Evolutionary conservation across 352 stramenopile species (phyloP).

Genomic region (Phytophthora vignae): DNA sequence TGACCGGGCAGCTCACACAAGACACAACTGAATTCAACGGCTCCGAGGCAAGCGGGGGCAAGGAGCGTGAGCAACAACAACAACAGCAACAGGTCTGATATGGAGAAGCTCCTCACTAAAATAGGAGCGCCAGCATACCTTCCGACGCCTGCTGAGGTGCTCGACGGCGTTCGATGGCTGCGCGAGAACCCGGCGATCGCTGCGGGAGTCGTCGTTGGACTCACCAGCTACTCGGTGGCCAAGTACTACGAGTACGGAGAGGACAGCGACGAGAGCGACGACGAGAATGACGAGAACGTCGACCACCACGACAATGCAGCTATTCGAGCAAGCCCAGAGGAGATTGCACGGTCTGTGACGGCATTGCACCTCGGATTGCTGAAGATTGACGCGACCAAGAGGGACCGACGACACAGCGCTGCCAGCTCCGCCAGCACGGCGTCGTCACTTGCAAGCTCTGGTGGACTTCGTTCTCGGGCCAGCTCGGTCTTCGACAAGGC

Average conservation of each 20-base stretch:
- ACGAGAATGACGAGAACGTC: conserved; percentile 29
- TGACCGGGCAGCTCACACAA: background rate
- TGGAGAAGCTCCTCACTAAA: conserved; percentile 53
- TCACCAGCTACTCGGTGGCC: conserved; percentile 75
- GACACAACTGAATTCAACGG: conserved; percentile 40
- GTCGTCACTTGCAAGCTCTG: conserved; percentile 38
- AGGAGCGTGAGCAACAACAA: background rate
- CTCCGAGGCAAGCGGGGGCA: conserved; percentile 7
- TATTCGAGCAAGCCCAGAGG: conserved; percentile 38
- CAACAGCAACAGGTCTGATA: background rate
- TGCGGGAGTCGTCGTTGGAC: conserved; percentile 65
- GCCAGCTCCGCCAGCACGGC: conserved; percentile 37
- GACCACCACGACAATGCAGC: background rate
- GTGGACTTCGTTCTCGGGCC: conserved; percentile 42
- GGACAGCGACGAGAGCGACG: conserved; percentile 35
- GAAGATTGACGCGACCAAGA: conserved; percentile 32
- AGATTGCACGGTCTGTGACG: conserved; percentile 63
- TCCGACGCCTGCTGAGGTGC: conserved; percentile 66
- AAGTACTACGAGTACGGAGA: conserved; percentile 65
- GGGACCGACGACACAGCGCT: conserved; percentile 30
- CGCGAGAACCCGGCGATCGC: conserved; percentile 74
- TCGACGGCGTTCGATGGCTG: conserved; percentile 69
- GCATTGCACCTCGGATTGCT: conserved; percentile 54
- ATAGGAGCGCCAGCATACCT: conserved; percentile 67
- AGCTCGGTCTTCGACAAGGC: conserved; percentile 54